Conservation (phyloP, 1,284 basidiomycete species). For the Austropuccinia psidii region DNA sequence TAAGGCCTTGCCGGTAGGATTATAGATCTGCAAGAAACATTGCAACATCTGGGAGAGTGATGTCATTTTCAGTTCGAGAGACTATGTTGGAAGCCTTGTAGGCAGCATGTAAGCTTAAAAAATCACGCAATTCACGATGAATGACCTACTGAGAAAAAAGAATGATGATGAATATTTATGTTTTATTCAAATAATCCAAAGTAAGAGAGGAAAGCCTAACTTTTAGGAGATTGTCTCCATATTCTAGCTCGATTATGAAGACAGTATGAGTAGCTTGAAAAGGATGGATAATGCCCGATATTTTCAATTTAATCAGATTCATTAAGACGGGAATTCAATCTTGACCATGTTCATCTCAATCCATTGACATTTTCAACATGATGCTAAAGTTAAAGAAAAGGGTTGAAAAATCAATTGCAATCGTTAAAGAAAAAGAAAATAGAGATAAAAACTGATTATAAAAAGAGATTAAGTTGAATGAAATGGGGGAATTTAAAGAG, state of each 20-base stretch:
- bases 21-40: too few species aligned
- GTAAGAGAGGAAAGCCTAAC: not conserved
- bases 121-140: conserved; percentile 88
- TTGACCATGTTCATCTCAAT: conserved; percentile 77
- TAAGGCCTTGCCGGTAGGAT: too few species aligned
- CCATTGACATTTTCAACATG: conserved; percentile 80
- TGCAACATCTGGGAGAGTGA: conserved; percentile 86
- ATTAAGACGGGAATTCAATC: conserved; percentile 78
- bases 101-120: conserved; percentile 80
- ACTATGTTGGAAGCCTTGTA: conserved; percentile 73
- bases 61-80: conserved; percentile 52
- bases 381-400: conserved; percentile 48
- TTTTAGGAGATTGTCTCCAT: conserved; percentile 44
- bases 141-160: conserved; percentile 61
- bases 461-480: too few species aligned
- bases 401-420: too few species aligned
- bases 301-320: conserved; percentile 71
- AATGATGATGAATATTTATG: too few species aligned
- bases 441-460: too few species aligned
- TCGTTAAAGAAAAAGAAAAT: too few species aligned
- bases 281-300: conserved; percentile 77
- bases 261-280: conserved; percentile 67
- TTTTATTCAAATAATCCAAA: too few species aligned
- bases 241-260: conserved; percentile 68
- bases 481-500: too few species aligned